Evolutionary conservation across 495 filamentous ascomycete genomes (phyloP).

Genomic region (Penicillium diatomitis): DNA sequence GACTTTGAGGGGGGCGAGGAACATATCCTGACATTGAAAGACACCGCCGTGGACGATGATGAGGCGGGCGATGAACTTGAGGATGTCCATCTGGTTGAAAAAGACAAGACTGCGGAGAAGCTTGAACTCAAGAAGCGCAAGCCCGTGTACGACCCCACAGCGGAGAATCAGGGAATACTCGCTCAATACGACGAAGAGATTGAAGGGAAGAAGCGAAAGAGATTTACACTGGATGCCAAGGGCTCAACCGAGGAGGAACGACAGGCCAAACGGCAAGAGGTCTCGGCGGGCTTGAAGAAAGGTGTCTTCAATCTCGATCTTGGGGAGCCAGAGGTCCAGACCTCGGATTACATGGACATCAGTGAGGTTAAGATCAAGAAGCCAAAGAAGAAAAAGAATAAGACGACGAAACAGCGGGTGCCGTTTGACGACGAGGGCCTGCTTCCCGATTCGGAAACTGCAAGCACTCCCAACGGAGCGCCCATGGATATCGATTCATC

Average conservation of each 20-base stretch:
- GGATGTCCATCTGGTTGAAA: constrained; percentile 66
- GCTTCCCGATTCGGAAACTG: constrained; percentile 40
- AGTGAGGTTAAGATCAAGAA: constrained; percentile 85
- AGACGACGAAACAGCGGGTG: constrained; percentile 59
- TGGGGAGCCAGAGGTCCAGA: constrained; percentile 45
- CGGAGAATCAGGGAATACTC: constrained; percentile 58
- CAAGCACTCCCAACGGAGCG: constrained; percentile 33
- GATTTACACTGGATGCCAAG: constrained; percentile 72
- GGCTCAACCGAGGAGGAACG: constrained; percentile 58
- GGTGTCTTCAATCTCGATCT: constrained; percentile 71
- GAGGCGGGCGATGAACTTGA: constrained; percentile 91
- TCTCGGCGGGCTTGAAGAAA: constrained; percentile 51
- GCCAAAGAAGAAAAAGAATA: constrained; percentile 85
- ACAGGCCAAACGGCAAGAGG: constrained; percentile 48
- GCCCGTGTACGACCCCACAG: constrained; percentile 75
- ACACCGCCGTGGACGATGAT: constrained; percentile 76
- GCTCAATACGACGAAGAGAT: constrained; percentile 95
- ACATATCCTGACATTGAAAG: constrained; percentile 83
- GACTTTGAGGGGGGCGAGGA: constrained; percentile 69
- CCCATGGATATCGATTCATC: constrained; percentile 72
- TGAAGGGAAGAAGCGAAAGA: constrained; percentile 80
- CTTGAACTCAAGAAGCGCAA: constrained; percentile 87
- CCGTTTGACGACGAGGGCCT: constrained; percentile 70
- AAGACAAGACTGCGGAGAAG: constrained; percentile 66
- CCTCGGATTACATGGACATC: constrained; percentile 80